phyloP scores from a whole-genome alignment of 2,329 filamentous ascomycete genomes.

The Colletotrichum tropicicola region DNA sequence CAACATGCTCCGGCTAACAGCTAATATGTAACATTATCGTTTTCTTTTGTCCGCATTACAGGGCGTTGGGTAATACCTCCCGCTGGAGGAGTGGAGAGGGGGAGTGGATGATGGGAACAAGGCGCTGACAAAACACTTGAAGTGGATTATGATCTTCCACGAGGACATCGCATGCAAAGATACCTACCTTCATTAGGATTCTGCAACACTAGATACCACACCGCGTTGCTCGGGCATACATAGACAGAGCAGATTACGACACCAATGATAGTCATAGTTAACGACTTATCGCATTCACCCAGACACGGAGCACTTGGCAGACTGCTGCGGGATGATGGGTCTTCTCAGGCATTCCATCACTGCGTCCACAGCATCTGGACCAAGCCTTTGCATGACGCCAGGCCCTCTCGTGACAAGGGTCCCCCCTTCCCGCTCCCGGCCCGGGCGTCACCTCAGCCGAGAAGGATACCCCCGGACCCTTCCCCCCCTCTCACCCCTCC shows the following conservation, averaged over 20 bases:
- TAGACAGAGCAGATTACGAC: slow-evolving; percentile 3
- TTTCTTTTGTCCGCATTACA: slow-evolving; percentile 14
- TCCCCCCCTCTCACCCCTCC: neutral
- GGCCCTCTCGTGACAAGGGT: neutral
- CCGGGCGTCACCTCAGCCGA: neutral
- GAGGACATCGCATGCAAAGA: slow-evolving; percentile 1
- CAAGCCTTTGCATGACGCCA: neutral
- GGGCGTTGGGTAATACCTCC: neutral
- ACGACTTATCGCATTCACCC: neutral
- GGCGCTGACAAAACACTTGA: neutral
- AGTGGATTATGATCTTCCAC: slow-evolving; percentile 19
- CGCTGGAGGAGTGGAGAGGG: neutral
- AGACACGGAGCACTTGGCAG: too few species aligned
- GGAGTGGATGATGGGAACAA: too few species aligned
- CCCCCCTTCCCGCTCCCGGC: neutral
- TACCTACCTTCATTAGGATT: slow-evolving; percentile 17
- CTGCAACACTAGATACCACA: slow-evolving; percentile 25
- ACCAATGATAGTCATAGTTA: neutral
- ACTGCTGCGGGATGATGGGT: too few species aligned
- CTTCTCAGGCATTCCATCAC: neutral
- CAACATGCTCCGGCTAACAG: neutral
- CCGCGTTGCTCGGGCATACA: slow-evolving; percentile 6
- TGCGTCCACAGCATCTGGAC: neutral
- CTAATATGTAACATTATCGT: slow-evolving; percentile 22
- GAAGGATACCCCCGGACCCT: neutral